Percentiles rank a stretch among this genome's conserved stretches.
Conservation (phyloP, 2,329 filamentous ascomycete species). For the Chrysoporthe puriensis region DNA sequence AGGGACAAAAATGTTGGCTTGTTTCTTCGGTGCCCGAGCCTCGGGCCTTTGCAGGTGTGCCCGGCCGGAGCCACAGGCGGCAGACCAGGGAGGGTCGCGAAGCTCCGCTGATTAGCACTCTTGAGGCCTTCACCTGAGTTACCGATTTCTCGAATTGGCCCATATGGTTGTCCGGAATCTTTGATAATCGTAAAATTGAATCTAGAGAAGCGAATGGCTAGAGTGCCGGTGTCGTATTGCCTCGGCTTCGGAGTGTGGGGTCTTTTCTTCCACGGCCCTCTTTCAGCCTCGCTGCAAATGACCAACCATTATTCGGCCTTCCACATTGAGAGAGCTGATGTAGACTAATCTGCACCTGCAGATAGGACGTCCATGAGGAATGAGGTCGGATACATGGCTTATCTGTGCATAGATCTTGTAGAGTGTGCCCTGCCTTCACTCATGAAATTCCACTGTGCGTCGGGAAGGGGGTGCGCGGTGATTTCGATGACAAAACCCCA, state of each 20-base stretch:
- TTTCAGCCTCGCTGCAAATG: neutral
- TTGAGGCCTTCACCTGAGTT: neutral
- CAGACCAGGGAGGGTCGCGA: neutral
- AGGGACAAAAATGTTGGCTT: neutral
- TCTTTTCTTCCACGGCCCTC: neutral
- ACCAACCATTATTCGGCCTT: neutral
- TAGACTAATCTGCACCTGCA: neutral
- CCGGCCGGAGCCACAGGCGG: slow-evolving; percentile 2
- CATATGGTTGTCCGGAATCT: neutral
- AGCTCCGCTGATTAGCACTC: neutral
- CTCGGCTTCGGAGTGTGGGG: neutral
- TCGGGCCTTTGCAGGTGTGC: slow-evolving; percentile 9
- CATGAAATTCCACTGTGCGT: neutral
- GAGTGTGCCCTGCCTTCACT: neutral
- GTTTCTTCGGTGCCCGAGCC: slow-evolving; percentile 12
- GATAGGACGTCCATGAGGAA: neutral
- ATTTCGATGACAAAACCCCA: no score
- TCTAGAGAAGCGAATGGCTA: neutral
- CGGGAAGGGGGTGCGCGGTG: no score
- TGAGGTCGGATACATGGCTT: neutral
- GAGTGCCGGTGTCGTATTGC: neutral
- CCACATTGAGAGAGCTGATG: neutral
- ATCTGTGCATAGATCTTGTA: neutral
- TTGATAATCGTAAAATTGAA: neutral
- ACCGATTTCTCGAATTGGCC: neutral